A percentile compares a stretch with the other conserved stretches of the same genome.
phyloP scores from a whole-genome alignment of 2,329 filamentous ascomycete genomes.

The Botryotinia globosa region DNA sequence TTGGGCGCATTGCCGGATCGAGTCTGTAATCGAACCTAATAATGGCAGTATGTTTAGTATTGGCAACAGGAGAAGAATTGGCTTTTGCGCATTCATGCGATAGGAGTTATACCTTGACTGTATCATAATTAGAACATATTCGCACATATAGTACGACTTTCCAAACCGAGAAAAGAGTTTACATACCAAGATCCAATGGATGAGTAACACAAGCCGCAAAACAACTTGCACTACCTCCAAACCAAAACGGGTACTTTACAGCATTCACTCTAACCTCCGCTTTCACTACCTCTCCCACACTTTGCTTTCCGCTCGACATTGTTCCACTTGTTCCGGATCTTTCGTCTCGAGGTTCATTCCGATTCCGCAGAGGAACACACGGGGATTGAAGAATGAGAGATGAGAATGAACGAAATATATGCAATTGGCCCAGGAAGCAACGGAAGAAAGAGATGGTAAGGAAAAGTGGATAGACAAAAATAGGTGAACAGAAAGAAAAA shows the following conservation, averaged over 20 bases:
- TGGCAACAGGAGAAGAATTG: neutral
- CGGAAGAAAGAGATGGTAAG: neutral
- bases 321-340: conserved; percentile 27
- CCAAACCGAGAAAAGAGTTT: neutral
- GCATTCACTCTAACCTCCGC: conserved; percentile 31
- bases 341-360: conserved; percentile 29
- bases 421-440: conserved; percentile 7
- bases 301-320: conserved; percentile 24
- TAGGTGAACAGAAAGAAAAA: conserved; percentile 16
- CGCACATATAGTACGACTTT: neutral
- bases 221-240: conserved; percentile 90
- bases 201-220: conserved; percentile 90
- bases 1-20: conserved; percentile 71
- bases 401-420: neutral
- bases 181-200: conserved; percentile 83
- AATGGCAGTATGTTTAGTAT: conserved; percentile 11
- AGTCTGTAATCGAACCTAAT: conserved; percentile 81
- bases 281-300: conserved; percentile 17
- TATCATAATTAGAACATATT: conserved; percentile 6
- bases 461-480: conserved; percentile 18
- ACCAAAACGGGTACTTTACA: conserved; percentile 79
- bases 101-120: conserved; percentile 34
- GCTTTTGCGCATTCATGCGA: conserved; percentile 5
- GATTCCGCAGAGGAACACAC: neutral
- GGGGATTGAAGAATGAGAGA: neutral